Conservation (phyloP, 345 rosid genomes). For the Murraya koenigii region DNA sequence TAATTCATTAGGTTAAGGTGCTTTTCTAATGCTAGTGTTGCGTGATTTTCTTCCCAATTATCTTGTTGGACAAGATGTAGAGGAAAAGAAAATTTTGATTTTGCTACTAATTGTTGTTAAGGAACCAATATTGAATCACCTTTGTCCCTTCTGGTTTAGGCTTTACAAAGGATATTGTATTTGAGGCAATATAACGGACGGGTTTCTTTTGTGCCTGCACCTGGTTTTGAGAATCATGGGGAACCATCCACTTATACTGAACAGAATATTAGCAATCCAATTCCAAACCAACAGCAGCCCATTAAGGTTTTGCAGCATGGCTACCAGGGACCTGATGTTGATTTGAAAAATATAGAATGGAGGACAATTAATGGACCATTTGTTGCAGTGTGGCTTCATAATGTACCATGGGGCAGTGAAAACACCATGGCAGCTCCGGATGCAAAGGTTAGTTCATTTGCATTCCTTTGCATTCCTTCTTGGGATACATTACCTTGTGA, state of each 20-base stretch:
- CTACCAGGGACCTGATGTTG: constrained; percentile 66
- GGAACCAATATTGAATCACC: not conserved
- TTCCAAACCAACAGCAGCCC: constrained; percentile 27
- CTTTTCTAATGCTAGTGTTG: not conserved
- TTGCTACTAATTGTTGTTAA: not conserved
- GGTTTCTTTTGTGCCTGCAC: constrained; percentile 83
- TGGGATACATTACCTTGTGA: not conserved
- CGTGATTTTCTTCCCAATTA: not conserved
- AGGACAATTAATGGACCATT: constrained; percentile 86
- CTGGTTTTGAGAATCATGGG: constrained; percentile 81
- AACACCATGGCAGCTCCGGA: constrained; percentile 83
- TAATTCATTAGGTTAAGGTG: not conserved
- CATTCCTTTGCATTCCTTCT: too few species aligned
- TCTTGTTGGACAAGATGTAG: not conserved
- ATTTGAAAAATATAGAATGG: constrained; percentile 55
- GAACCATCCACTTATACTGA: constrained; percentile 44
- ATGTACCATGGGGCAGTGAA: constrained; percentile 94
- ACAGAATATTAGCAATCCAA: not conserved
- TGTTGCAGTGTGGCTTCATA: constrained; percentile 94
- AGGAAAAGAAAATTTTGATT: not conserved
- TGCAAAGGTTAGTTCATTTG: constrained; percentile 67
- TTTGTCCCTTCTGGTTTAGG: constrained; percentile 37
- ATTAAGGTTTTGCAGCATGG: constrained; percentile 28
- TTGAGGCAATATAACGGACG: constrained; percentile 75
- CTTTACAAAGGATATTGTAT: constrained; percentile 56